Base-by-base conservation (phyloP, 2,329 filamentous ascomycete genomes). In the Elsinoe necatrix region DNA sequence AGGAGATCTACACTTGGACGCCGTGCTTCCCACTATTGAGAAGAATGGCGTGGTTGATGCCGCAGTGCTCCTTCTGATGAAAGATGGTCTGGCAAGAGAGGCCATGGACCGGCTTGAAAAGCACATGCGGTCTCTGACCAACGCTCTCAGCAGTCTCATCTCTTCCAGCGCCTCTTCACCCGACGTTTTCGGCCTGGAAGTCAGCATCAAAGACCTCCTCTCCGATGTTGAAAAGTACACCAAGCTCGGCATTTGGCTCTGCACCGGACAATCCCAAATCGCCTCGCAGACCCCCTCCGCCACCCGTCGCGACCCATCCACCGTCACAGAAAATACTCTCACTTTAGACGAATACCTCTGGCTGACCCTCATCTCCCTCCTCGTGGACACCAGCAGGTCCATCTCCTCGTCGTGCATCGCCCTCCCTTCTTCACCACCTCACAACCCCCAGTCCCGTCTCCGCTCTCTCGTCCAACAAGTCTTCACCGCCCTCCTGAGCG, bases 161-260 rank as follows among this genome's bases (percentile, higher is more conserved):
- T 75, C 78, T n/a, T 82, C 80, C 11, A 76, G 77, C 0, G 72
- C 75, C 3, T 77, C 83, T 0, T 78, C 79, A 25, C 76, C 77
- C 1, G 79, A 85, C 57, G 73, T 77, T 1, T 71, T 74, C 1
- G 79, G 77, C 48, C 78, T 84, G 1, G 80, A 83, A 58, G 81
- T 85, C 60, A 81, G 86, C 0, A 82, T 86, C 0, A 81, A 86
- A 57, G 86, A 91, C 57, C 77, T 95, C 1, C 77, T 95, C 3
- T 80, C 83, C 57, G 84, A 86, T 0, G 74, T 98, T 16, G 85
- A 95, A 60, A 96, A 95, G 68, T 97, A 95, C 71, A 83, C 86
- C 1, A 85, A 90, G 61, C 89, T 98, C 1, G 93, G 95, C 12
- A 92, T 95, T 52, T 98, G 93, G 93, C 76, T 98, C 11, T 97